Evolutionary conservation across 148 eudicot species (phyloP).

Genomic region (Nyssa sinensis): DNA sequence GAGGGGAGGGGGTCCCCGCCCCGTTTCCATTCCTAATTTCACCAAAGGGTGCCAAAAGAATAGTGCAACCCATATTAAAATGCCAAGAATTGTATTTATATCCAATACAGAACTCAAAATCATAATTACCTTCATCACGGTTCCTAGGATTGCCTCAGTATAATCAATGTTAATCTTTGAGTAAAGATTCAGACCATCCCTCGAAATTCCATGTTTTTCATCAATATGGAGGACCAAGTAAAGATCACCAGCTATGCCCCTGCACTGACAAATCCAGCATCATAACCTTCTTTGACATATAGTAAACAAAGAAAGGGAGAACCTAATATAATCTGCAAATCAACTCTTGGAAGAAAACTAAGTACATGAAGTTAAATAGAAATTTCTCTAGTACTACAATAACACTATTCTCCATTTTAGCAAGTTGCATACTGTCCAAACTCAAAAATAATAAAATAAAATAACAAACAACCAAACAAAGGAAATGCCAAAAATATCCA

Average conservation of each 20-base stretch:
- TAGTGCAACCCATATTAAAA: no score
- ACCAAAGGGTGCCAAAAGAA: no score
- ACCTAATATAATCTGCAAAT: not conserved
- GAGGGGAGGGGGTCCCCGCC: no score
- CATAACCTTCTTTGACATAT: not conserved
- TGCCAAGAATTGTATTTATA: not conserved
- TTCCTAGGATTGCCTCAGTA: slow-evolving; percentile 81
- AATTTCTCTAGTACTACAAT: not conserved
- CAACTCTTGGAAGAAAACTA: not conserved
- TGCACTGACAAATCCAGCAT: slow-evolving; percentile 30
- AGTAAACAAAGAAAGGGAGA: not conserved
- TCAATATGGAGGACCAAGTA: slow-evolving; percentile 64
- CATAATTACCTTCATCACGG: slow-evolving; percentile 54
- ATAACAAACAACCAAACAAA: slow-evolving; percentile 10
- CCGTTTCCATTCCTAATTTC: no score
- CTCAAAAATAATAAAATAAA: no score
- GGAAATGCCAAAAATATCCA: not conserved
- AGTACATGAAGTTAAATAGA: not conserved
- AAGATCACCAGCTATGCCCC: slow-evolving; percentile 72
- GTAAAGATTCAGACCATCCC: slow-evolving; percentile 77
- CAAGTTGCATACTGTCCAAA: not conserved
- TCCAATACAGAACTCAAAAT: not conserved
- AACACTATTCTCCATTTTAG: not conserved
- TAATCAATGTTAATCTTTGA: slow-evolving; percentile 65
- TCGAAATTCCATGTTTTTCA: slow-evolving; percentile 63